These are phyloP conservation scores for Leishmania arabica DNA, from an alignment of 208 protist genomes.

Conservation along the genomic window DNA sequence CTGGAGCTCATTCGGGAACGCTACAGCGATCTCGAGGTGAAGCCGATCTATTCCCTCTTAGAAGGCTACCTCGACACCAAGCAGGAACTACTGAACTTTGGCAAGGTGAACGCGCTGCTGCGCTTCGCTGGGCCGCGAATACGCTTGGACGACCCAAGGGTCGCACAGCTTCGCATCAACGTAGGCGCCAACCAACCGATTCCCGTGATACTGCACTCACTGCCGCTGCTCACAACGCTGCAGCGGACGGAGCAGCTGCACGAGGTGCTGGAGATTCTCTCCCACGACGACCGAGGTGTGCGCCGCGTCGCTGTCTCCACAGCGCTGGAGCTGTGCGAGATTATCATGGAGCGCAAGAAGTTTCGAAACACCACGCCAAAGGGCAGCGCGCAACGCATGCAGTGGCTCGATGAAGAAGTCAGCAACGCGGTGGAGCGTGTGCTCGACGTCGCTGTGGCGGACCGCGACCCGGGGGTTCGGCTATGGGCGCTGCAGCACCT, in stretches of 20 bases:
- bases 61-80: constrained; percentile 61
- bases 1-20: constrained; percentile 52
- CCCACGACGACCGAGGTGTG: constrained; percentile 72
- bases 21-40: constrained; percentile 53
- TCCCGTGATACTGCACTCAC: constrained; percentile 64
- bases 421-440: constrained; percentile 73
- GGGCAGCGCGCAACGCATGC: constrained; percentile 15
- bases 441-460: constrained; percentile 83
- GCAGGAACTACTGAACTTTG: constrained; percentile 62
- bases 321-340: constrained; percentile 67
- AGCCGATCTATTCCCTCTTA: constrained; percentile 54
- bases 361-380: neutral
- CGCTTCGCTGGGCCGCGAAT: constrained; percentile 56
- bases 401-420: constrained; percentile 58
- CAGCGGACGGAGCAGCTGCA: constrained; percentile 69
- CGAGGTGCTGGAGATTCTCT: constrained; percentile 76
- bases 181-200: constrained; percentile 33
- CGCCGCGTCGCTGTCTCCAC: constrained; percentile 59
- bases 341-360: constrained; percentile 45
- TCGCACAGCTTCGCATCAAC: constrained; percentile 52
- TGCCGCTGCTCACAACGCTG: constrained; percentile 73
- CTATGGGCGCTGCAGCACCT: constrained; percentile 66
- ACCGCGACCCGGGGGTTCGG: constrained; percentile 68
- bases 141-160: constrained; percentile 35
- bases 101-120: constrained; percentile 75